Conservation (phyloP, 2,329 filamentous ascomycete species). For the Didymella keratinophila region DNA sequence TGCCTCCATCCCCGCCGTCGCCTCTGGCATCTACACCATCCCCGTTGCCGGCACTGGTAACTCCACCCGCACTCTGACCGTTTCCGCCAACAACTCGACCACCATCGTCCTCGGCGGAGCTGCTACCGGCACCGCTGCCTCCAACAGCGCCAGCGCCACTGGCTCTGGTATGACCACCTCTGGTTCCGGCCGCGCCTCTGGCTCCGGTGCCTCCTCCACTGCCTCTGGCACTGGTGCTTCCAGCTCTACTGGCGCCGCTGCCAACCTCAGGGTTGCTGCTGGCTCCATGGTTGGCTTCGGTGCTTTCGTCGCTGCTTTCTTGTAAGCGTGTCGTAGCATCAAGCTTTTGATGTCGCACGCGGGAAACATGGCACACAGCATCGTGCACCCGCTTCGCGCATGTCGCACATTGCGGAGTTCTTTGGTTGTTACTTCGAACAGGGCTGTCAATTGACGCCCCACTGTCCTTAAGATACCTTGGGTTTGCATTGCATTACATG, state of each 20-base stretch:
- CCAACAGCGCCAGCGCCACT: conserved; percentile 19
- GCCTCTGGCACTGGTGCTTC: conserved; percentile 25
- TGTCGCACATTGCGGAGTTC: conserved; percentile 10
- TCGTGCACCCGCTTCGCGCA: conserved; percentile 29
- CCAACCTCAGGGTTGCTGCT: conserved; percentile 42
- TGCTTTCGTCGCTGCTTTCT: conserved; percentile 49
- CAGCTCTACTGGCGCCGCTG: conserved; percentile 35
- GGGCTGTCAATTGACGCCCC: conserved; percentile 23
- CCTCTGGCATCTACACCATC: conserved; percentile 47
- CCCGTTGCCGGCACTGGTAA: conserved; percentile 39
- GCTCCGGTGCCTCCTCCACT: conserved; percentile 22
- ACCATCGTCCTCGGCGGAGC: conserved; percentile 33
- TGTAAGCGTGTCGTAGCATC: conserved; percentile 37
- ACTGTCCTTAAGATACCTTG: conserved; percentile 46
- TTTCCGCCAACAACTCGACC: conserved; percentile 48
- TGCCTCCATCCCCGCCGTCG: conserved; percentile 48
- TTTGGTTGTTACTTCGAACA: conserved; percentile 12
- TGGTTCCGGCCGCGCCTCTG: conserved; percentile 22
- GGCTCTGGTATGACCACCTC: conserved; percentile 23
- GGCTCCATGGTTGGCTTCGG: conserved; percentile 46
- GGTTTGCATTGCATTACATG: conserved; percentile 36
- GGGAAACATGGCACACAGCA: conserved; percentile 23
- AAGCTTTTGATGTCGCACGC: conserved; percentile 20
- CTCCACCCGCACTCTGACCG: conserved; percentile 39
- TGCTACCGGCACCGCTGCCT: conserved; percentile 16